Evolutionary conservation across 139 green algal species (phyloP).

Genomic region (Chlamydomonas sphaeroides): DNA sequence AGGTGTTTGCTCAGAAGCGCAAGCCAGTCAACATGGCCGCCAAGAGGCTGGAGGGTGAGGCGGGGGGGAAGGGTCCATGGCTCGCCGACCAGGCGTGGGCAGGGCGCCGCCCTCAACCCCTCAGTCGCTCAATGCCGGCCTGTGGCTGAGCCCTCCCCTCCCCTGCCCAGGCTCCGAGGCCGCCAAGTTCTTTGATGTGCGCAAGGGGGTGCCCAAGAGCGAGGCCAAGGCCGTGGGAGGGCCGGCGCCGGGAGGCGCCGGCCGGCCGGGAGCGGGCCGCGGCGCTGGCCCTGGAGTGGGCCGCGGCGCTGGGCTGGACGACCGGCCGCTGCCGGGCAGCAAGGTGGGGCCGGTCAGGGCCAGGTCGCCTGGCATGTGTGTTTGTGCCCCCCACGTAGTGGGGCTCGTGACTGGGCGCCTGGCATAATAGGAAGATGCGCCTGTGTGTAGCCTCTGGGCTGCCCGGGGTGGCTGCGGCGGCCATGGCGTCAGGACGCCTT

Average conservation of each 20-base stretch:
- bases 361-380: too few species aligned
- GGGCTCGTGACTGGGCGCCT: too few species aligned
- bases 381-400: too few species aligned
- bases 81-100: too few species aligned
- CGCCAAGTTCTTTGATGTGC: constrained; percentile 39
- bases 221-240: constrained; percentile 31
- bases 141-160: too few species aligned
- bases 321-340: background rate
- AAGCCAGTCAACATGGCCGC: constrained; percentile 50
- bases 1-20: constrained; percentile 50
- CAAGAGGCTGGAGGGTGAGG: constrained; percentile 31
- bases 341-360: background rate
- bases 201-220: constrained; percentile 46
- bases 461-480: too few species aligned
- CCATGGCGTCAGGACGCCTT: too few species aligned
- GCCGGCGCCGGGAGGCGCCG: background rate
- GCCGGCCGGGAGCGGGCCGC: background rate
- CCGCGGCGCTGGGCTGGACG: constrained; percentile 1
- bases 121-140: too few species aligned
- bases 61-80: background rate
- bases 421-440: too few species aligned
- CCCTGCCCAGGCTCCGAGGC: constrained; percentile 5
- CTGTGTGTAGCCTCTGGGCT: too few species aligned
- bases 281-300: background rate
- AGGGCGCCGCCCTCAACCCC: too few species aligned